Evolutionary conservation across 139 green algal species (phyloP).

Genomic region (Picochlorum sp.): DNA sequence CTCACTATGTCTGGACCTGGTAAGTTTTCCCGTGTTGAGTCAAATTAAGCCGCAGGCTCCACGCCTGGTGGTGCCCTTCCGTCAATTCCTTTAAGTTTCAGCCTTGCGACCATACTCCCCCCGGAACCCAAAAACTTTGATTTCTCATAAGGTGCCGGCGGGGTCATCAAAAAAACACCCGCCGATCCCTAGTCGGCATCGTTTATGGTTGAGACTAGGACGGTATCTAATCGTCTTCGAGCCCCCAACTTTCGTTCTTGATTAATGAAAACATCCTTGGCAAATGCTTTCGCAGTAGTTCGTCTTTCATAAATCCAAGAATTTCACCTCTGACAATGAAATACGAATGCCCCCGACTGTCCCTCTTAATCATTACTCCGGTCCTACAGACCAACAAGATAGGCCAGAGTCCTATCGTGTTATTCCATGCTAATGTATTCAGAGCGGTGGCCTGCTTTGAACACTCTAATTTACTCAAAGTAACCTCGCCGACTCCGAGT

Average conservation of each 20-base stretch:
- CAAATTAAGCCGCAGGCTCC: no score
- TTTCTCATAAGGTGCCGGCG: constrained; percentile 98
- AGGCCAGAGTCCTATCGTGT: no score
- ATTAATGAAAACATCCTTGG: constrained; percentile 99
- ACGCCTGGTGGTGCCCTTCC: no score
- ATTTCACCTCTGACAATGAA: constrained; percentile 99
- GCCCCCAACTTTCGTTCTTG: constrained; percentile 99
- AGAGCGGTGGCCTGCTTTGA: no score
- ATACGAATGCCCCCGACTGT: constrained; percentile 99
- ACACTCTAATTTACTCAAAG: no score
- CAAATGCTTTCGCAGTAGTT: constrained; percentile 84
- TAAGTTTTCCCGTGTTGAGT: no score
- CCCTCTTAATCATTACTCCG: constrained; percentile 99
- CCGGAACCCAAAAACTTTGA: no score
- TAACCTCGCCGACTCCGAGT: constrained; percentile 36
- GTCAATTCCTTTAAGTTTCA: no score
- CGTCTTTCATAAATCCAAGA: constrained; percentile 99
- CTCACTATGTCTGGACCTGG: no score
- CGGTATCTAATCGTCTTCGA: constrained; percentile 99
- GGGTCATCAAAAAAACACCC: constrained; percentile 93
- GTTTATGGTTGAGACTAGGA: constrained; percentile 99
- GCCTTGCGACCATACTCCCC: no score
- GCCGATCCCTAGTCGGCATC: constrained; percentile 98
- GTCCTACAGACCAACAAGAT: no score
- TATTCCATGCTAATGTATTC: no score